Percentiles rank a stretch among this genome's conserved stretches.
These are phyloP conservation scores for Nicotiana attenuata DNA, from an alignment of 257 asterid species.

Conservation along the genomic window DNA sequence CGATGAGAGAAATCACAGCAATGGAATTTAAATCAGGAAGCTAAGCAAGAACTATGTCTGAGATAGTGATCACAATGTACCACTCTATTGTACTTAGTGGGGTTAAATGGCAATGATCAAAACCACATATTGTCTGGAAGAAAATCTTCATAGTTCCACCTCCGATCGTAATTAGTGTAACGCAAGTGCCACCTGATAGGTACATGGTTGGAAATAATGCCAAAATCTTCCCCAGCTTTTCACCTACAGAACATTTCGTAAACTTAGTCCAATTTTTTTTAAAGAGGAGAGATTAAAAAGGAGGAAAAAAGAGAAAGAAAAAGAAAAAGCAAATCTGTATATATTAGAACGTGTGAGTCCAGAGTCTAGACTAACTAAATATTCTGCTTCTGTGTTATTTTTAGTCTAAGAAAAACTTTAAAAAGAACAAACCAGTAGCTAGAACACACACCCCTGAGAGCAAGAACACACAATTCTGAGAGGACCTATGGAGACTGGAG, in stretches of 20 bases:
- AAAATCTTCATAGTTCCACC: constrained; percentile 32
- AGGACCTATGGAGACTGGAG: too few species aligned
- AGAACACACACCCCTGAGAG: too few species aligned
- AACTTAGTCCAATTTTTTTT: too few species aligned
- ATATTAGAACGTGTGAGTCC: too few species aligned
- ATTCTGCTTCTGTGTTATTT: too few species aligned
- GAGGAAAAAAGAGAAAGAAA: too few species aligned
- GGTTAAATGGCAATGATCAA: constrained; percentile 16
- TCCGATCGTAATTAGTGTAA: constrained; percentile 70
- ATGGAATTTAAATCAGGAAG: constrained; percentile 85
- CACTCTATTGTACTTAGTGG: constrained; percentile 48
- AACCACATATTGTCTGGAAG: constrained; percentile 30
- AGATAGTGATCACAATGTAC: constrained; percentile 53
- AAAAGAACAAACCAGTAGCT: too few species aligned
- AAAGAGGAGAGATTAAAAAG: too few species aligned
- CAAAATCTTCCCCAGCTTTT: constrained; percentile 51
- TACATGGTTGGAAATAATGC: constrained; percentile 73
- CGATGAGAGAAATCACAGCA: constrained; percentile 68
- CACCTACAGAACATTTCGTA: constrained; percentile 32
- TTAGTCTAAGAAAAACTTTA: too few species aligned
- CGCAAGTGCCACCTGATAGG: constrained; percentile 89
- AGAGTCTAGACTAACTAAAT: too few species aligned
- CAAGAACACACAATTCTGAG: too few species aligned
- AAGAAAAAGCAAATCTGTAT: too few species aligned
- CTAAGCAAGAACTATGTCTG: constrained; percentile 56